Base-by-base conservation (phyloP, 1,284 basidiomycete species). In the Rhodotorula sp. region DNA sequence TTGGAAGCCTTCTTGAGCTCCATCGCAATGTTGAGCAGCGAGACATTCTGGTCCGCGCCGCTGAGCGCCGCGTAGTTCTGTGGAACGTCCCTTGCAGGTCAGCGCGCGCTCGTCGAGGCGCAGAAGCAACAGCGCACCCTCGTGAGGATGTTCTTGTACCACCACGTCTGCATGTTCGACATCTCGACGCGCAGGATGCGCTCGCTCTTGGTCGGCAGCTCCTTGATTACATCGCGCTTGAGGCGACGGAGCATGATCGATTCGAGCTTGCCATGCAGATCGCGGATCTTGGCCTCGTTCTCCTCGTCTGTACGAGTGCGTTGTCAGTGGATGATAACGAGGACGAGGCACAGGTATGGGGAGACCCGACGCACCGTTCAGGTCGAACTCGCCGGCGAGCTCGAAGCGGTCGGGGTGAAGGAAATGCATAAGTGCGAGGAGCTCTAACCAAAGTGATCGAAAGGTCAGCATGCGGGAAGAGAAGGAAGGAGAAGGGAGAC, bases 131-230 rank as follows among this genome's bases (percentile, higher is more conserved):
- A 6, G 13, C 63, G 39, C 71, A 90, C 91, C 88, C 92, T 95
- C 39, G 96, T 97, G 77, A 99, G 85, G 79, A 99, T 99, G 81
- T 98, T 98, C 86, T 98, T 98, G 86, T 99, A 99, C 82, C 96
- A 97, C 81, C 95, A 92, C 32, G 94, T 97, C 83, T 99, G 97
- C 81, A 99, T 87, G 65, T 91, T 88, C 78, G 90, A 92, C 96
- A 99, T 97, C 84, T 99, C 97, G 51, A 99, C 95, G 29, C 97
- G 90, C 69, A 99, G 85, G 77, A 99, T 99, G 61, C 94, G 91
- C 83, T 99, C 97, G 80, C 94, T 96, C 87, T 99, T 99, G 41
- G 94, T 95, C 3, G 97, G 97, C 64, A 99, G 84, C 69, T 92
- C 93, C 76, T 95, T 97, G 76, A 98, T 87, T n/a, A 99, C 97